These are phyloP conservation scores for Neurospora terricola DNA, from an alignment of 495 filamentous ascomycete species.

Conservation along the genomic window DNA sequence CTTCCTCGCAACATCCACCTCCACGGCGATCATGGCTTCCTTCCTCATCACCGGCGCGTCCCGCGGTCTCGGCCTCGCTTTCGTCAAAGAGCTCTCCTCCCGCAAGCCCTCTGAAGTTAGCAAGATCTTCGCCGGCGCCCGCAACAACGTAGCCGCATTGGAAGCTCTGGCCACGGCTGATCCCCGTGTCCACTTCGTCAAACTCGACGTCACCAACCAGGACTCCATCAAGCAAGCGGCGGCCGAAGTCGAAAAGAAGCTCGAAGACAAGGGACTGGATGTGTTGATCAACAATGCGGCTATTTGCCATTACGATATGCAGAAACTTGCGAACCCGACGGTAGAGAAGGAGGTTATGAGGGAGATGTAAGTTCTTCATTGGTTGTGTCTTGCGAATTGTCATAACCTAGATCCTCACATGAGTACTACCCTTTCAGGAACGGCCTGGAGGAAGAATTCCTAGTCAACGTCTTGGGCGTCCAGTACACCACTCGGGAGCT, in stretches of 20 bases:
- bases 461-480: slow-evolving; percentile 34
- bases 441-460: slow-evolving; percentile 30
- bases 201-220: slow-evolving; percentile 21
- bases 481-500: slow-evolving; percentile 36
- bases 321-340: background rate
- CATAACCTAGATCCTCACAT: background rate
- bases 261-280: slow-evolving; percentile 26
- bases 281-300: slow-evolving; percentile 18
- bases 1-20: too few relatives aligned
- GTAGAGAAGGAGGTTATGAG: background rate
- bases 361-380: slow-evolving; percentile 7
- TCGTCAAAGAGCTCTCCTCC: slow-evolving; percentile 22
- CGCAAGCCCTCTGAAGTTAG: slow-evolving; percentile 20
- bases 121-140: background rate
- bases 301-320: slow-evolving; percentile 15
- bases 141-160: too few relatives aligned
- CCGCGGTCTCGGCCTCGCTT: slow-evolving; percentile 30
- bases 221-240: slow-evolving; percentile 22
- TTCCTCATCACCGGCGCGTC: slow-evolving; percentile 32
- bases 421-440: slow-evolving; percentile 5
- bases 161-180: too few relatives aligned
- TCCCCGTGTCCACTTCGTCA: slow-evolving; percentile 20
- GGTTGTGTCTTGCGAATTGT: background rate
- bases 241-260: slow-evolving; percentile 14
- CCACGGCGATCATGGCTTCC: background rate